Percentiles rank a stretch among this genome's conserved stretches.
phyloP scores from a whole-genome alignment of 2,329 filamentous ascomycete species.

The Niveomyces coronatus region DNA sequence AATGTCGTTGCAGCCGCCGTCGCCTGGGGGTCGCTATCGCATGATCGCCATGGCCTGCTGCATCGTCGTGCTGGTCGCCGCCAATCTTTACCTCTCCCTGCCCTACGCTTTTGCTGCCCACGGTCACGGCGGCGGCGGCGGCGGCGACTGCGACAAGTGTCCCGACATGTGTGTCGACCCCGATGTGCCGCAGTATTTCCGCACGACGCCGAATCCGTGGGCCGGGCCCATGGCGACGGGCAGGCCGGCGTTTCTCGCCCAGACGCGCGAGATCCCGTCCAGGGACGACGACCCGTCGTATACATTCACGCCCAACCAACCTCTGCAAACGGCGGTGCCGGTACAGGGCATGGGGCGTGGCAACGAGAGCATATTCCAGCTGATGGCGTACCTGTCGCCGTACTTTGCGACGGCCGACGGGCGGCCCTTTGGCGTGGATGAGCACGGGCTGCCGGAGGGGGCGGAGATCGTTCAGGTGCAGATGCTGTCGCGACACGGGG shows the following conservation, averaged over 20 bases:
- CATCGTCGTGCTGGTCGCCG: conserved; percentile 26
- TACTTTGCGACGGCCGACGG: conserved; percentile 63
- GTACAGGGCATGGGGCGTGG: conserved; percentile 47
- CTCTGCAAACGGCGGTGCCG: conserved; percentile 60
- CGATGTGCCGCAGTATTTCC: conserved; percentile 56
- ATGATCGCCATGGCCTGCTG: conserved; percentile 22
- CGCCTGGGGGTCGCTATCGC: conserved; percentile 16
- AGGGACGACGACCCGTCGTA: conserved; percentile 54
- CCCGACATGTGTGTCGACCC: conserved; percentile 26
- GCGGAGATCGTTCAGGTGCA: conserved; percentile 60
- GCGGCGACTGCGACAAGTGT: no score
- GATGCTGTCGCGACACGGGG: conserved; percentile 65
- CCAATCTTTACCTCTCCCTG: conserved; percentile 27
- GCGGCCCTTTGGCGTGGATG: conserved; percentile 64
- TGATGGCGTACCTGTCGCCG: conserved; percentile 57
- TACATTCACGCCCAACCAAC: conserved; percentile 57
- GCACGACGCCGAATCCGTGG: conserved; percentile 49
- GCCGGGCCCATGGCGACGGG: conserved; percentile 62
- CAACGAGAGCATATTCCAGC: conserved; percentile 57
- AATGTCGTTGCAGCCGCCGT: conserved; percentile 4
- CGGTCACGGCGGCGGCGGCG: conserved; percentile 4
- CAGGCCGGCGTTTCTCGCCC: conserved; percentile 56
- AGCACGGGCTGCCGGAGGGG: conserved; percentile 56
- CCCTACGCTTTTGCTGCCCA: conserved; percentile 18
- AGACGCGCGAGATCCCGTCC: conserved; percentile 59